These are phyloP conservation scores for Mariannaea elegans DNA, from an alignment of 2,329 filamentous ascomycete species.

Conservation along the genomic window DNA sequence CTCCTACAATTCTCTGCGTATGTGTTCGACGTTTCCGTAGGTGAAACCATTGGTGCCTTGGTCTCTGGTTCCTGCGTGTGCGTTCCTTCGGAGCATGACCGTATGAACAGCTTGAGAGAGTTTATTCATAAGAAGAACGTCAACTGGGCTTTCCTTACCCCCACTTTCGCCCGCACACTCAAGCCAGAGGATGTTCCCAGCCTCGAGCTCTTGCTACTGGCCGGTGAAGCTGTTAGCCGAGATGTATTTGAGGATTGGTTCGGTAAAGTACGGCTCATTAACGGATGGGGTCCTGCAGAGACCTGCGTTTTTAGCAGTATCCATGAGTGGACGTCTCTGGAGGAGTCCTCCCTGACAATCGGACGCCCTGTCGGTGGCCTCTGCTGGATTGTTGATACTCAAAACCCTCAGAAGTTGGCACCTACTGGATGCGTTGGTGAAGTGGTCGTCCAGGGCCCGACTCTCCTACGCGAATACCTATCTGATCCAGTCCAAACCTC, in stretches of 20 bases:
- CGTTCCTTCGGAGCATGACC: too few species aligned
- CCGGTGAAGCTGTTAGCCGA: conserved; percentile 23
- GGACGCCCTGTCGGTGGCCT: background rate
- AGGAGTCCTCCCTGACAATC: conserved; percentile 9
- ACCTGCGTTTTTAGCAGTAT: conserved; percentile 9
- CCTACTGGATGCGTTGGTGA: conserved; percentile 32
- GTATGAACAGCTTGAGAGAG: background rate
- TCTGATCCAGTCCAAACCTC: conserved; percentile 30
- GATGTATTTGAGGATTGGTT: conserved; percentile 29
- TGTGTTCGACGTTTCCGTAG: conserved; percentile 15
- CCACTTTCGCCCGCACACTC: conserved; percentile 2
- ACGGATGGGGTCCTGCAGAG: conserved; percentile 34
- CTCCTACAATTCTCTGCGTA: too few species aligned
- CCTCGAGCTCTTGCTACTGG: conserved; percentile 19
- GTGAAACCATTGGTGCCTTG: conserved; percentile 18
- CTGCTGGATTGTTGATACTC: conserved; percentile 37
- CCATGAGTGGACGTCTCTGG: background rate
- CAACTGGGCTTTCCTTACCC: background rate
- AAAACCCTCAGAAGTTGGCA: conserved; percentile 31
- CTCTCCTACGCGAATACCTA: conserved; percentile 24
- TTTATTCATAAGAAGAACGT: conserved; percentile 3
- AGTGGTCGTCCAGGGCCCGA: conserved; percentile 38
- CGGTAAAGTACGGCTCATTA: conserved; percentile 18
- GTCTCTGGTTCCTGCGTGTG: conserved; percentile 21
- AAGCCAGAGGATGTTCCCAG: background rate